Base-by-base conservation (phyloP, 2,329 filamentous ascomycete genomes). In the Aspergillus fumigatiaffinis region DNA sequence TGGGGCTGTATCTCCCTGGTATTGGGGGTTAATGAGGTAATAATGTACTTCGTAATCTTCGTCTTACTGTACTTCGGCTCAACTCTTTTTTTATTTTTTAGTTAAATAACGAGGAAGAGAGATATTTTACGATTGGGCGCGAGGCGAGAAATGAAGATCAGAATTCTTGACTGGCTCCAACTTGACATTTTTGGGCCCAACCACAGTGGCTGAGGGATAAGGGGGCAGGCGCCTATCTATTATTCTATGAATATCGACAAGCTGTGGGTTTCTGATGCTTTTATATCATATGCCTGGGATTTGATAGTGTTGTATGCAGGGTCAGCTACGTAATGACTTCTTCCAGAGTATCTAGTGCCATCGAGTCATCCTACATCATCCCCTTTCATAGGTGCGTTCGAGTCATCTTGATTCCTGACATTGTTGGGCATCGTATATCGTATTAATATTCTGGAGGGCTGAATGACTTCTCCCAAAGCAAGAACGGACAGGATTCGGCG, bases 151-250 rank as follows among this genome's bases (percentile, higher is more conserved):
- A 38, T 17, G 12, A 17, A 14, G 14, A 38, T 38, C 32, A 17
- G 14, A 7, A 38, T 38, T 38, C 32, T 17, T 38, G 32, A 35
- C 32, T 35, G 32, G 32, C 17, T 35, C 32, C 12, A 35, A 17
- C 32, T 38, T 38, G 14, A 38, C 14, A 38, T 38, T 38, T 38
- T n/a, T 38, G 32, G 32, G 32, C 32, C 32, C 32, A 38, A 38
- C 32, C 32, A 38, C 32, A 46, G 55, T 52, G 52, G 55, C 52
- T 48, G 58, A 41, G 47, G 38, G 50, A 20, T 23, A 50, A 47
- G 21, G 51, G 44, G 32, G 49, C 2, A 9, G 41, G n/a, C 21
- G n/a, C n/a, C 41, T 44, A 44, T 44, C 41, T 44, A 21, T 44
- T 44, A 21, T 44, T 44, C 14, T 38, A 38, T 38, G 29, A 32